phyloP scores from a whole-genome alignment of 1,139 yeast genomes.

The Tardiomyces digboiensis region DNA sequence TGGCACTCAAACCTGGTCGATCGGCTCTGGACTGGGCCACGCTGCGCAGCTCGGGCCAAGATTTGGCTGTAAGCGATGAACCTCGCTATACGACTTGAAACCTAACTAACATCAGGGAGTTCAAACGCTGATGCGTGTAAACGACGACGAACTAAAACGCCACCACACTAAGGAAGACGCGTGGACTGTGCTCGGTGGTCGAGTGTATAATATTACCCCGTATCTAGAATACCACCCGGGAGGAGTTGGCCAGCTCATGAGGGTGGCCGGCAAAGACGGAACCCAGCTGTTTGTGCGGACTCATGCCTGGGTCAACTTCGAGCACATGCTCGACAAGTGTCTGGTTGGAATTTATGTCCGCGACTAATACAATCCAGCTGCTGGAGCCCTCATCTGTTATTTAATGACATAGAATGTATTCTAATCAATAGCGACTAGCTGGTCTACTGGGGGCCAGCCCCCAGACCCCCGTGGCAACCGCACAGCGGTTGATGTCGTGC shows the following conservation, averaged over 20 bases:
- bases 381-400: too few relatives aligned
- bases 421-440: background rate
- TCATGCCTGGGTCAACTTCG: slow-evolving; percentile 85
- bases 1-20: slow-evolving; percentile 63
- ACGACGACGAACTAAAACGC: slow-evolving; percentile 46
- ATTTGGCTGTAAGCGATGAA: slow-evolving; percentile 27
- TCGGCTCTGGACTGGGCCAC: slow-evolving; percentile 87
- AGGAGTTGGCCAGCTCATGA: slow-evolving; percentile 69
- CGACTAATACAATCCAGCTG: too few relatives aligned
- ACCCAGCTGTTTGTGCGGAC: slow-evolving; percentile 70
- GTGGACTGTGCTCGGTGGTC: slow-evolving; percentile 79
- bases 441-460: background rate
- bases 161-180: slow-evolving; percentile 59
- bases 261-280: slow-evolving; percentile 80
- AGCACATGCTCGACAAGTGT: slow-evolving; percentile 70
- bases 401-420: background rate
- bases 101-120: background rate
- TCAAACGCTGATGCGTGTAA: slow-evolving; percentile 35
- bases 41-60: slow-evolving; percentile 36
- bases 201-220: slow-evolving; percentile 76
- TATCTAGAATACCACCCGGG: slow-evolving; percentile 91
- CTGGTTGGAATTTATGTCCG: slow-evolving; percentile 49
- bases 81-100: slow-evolving; percentile 20
- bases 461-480: background rate
- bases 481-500: background rate